Evolutionary conservation across 208 protist species (phyloP), one percentile per base, ranked within the genome.

Genomic region (Acanthamoeba lenticulata): DNA sequence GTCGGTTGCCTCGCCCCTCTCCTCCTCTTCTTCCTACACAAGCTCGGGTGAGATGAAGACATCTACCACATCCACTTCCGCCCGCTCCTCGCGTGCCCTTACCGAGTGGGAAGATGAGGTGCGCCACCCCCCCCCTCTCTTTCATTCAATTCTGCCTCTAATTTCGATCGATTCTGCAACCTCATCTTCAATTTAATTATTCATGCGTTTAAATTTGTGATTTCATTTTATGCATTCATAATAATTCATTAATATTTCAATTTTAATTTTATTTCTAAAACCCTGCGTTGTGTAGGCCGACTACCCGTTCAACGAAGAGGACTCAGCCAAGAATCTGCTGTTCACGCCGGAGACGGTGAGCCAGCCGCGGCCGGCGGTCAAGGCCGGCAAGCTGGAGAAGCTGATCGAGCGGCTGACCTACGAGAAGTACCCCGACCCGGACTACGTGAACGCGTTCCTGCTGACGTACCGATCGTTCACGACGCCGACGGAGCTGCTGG

Each of bases 401-500:
- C 91, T 94, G 11, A 74, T 94, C 32, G 36, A 94, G 32, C 67
- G 91, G 32, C 77, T 94, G 21, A 94, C 91, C 11, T 94, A 29
- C 21, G 74, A 85, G 40, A 36, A 19, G 17, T 89, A 94, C 24
- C 74, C 67, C 17, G 90, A 94, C 49, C 42, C 90, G 29, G 90
- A 65, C 24, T 94, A 90, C 79, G 40, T 94, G 72, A 67, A 32
- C n/a, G 81, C 49, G 21, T 89, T 94, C 36, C 57, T 94, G 72
- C 77, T 94, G 21, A 94, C 91, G n/a, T 94, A 94, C 55, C 91
- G 74, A 21, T 89, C 91, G 38, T 94, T 94, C 91, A 94, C 91
- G 27, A 94, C 91, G 52, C 91, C 91, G 1, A n/a, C 19, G 6
- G 72, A 89, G 32, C 34, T 94, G 40, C 52, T 94, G 57, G 27